Percentiles rank a stretch among this genome's conserved stretches.
Conservation (phyloP, 306 rosid genomes). For the cucumber (Cucumis sativus) region DNA sequence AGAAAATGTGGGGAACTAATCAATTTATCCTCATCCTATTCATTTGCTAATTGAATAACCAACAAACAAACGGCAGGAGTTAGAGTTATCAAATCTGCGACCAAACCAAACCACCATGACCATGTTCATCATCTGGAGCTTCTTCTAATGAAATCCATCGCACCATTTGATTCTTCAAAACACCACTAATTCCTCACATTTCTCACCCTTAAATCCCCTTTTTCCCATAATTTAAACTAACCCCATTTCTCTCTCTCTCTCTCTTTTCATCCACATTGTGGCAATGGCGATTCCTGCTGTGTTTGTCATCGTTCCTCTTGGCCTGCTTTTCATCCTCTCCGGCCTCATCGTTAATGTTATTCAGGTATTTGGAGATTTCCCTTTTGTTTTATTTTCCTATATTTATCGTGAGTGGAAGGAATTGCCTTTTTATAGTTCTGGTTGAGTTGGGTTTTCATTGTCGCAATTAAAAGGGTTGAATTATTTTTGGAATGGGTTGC, state of each 20-base stretch:
- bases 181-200: not conserved
- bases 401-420: not conserved
- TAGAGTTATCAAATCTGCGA: not conserved
- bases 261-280: not conserved
- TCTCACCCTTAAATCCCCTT: not conserved
- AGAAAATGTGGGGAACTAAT: not conserved
- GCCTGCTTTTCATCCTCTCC: slow-evolving; percentile 57
- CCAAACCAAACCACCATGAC: not conserved
- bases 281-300: slow-evolving; percentile 67
- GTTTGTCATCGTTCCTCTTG: slow-evolving; percentile 50
- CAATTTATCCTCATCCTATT: not conserved
- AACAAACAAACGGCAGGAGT: not conserved
- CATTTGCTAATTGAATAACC: not conserved
- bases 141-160: not conserved
- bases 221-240: not conserved
- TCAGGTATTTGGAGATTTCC: slow-evolving; percentile 32
- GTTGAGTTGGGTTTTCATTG: not conserved
- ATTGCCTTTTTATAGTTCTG: not conserved
- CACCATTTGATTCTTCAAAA: not conserved
- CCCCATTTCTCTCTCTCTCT: not conserved
- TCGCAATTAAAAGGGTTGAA: not conserved
- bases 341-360: slow-evolving; percentile 59
- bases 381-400: not conserved
- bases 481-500: not conserved
- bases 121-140: not conserved